Evolutionary conservation across 139 green algal genomes (phyloP).

Genomic region (Pleodorina starrii): DNA sequence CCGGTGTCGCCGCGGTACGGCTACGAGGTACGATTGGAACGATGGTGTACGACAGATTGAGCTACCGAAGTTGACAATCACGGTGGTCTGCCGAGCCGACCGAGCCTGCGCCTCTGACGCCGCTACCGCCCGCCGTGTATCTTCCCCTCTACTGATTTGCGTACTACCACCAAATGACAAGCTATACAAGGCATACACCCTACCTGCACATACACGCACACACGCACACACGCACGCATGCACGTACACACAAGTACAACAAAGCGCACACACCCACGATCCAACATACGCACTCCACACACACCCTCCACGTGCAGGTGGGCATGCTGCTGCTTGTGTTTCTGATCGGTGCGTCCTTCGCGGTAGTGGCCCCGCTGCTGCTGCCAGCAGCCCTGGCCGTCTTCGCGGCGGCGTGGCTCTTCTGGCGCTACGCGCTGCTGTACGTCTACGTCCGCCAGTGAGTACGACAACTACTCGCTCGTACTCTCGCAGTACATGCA

Average conservation of each 20-base stretch:
- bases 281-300: not conserved
- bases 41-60: not conserved
- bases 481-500: not conserved
- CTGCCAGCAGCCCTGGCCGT: conserved; percentile 58
- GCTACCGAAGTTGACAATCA: not conserved
- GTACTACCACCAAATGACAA: not conserved
- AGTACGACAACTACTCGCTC: not conserved
- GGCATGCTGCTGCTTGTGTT: conserved; percentile 41
- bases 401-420: conserved; percentile 62
- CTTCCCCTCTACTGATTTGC: not conserved
- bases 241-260: not conserved
- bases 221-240: not conserved
- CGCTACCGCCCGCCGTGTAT: too few relatives aligned
- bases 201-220: not conserved
- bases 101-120: too few relatives aligned
- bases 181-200: not conserved
- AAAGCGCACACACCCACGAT: not conserved
- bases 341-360: not conserved
- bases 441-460: conserved; percentile 33
- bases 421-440: conserved; percentile 49
- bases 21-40: conserved; percentile 1
- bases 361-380: conserved; percentile 28
- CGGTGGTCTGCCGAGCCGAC: too few relatives aligned
- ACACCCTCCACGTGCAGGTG: not conserved
- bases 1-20: conserved; percentile 58